A percentile compares a stretch with the other conserved stretches of the same genome.
These are phyloP conservation scores for Casuarina equisetifolia DNA, from an alignment of 306 rosid genomes.

Conservation along the genomic window DNA sequence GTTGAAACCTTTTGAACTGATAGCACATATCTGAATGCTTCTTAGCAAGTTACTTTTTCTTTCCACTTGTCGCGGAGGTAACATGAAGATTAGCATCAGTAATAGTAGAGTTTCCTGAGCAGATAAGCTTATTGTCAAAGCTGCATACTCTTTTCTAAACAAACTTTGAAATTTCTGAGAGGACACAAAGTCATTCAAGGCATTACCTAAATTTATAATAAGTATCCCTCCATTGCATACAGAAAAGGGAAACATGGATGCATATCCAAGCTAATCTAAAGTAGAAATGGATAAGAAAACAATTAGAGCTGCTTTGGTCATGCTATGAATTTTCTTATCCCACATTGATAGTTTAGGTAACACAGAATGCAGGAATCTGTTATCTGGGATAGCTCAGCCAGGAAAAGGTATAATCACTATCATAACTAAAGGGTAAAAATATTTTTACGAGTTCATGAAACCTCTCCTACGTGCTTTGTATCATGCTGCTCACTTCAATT, in stretches of 20 bases:
- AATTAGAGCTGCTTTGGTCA: background rate
- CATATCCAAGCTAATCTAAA: background rate
- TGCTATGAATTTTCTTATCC: background rate
- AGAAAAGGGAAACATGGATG: background rate
- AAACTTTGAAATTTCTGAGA: background rate
- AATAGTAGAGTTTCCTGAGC: background rate
- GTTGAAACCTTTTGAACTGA: background rate
- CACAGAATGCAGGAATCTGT: background rate
- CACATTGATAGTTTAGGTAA: background rate
- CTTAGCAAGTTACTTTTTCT: background rate
- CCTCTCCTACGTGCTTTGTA: background rate
- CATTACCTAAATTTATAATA: background rate
- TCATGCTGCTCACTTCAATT: background rate
- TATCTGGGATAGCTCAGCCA: background rate
- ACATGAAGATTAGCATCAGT: background rate
- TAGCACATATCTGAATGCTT: background rate
- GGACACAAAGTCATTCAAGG: background rate
- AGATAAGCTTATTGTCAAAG: background rate
- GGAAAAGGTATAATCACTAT: background rate
- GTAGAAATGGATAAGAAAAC: background rate
- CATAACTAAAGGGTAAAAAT: background rate
- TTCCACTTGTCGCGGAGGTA: background rate
- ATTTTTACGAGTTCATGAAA: background rate
- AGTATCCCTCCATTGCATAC: background rate
- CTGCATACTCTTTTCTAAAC: background rate